Conservation (phyloP, 169 alveolate genomes). For the Plasmodium fragile region DNA sequence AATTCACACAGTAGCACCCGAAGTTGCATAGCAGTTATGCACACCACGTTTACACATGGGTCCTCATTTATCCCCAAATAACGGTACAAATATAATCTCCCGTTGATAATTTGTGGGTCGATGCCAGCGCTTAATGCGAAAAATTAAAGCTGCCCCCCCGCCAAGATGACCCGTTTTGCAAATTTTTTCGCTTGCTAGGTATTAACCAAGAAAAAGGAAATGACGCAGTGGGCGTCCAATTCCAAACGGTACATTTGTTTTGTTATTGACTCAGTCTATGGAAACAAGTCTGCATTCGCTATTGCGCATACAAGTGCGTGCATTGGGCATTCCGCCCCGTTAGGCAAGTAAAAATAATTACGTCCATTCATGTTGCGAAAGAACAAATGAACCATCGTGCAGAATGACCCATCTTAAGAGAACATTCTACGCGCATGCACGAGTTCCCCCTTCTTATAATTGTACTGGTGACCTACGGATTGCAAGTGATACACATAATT, state of each 20-base stretch:
- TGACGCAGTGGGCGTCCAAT: background rate
- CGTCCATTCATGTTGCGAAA: background rate
- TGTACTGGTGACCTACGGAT: conserved; percentile 34
- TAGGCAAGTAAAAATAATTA: background rate
- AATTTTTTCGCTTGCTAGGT: background rate
- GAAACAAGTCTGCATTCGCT: background rate
- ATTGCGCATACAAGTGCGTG: background rate
- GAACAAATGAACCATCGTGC: background rate
- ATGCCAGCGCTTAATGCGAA: background rate
- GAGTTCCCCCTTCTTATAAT: conserved; percentile 53
- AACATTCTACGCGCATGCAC: conserved; percentile 14
- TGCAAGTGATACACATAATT: background rate
- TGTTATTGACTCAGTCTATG: background rate
- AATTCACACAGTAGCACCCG: background rate
- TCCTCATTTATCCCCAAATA: background rate
- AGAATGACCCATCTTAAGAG: background rate
- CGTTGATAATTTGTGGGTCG: background rate
- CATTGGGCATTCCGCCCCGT: background rate
- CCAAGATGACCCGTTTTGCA: background rate
- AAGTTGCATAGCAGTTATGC: background rate
- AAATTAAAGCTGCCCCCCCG: background rate
- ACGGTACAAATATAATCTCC: background rate
- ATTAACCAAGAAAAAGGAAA: background rate
- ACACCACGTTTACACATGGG: background rate
- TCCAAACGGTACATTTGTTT: background rate